phyloP scores from a whole-genome alignment of 116 monocot species.

The Iris pallida region DNA sequence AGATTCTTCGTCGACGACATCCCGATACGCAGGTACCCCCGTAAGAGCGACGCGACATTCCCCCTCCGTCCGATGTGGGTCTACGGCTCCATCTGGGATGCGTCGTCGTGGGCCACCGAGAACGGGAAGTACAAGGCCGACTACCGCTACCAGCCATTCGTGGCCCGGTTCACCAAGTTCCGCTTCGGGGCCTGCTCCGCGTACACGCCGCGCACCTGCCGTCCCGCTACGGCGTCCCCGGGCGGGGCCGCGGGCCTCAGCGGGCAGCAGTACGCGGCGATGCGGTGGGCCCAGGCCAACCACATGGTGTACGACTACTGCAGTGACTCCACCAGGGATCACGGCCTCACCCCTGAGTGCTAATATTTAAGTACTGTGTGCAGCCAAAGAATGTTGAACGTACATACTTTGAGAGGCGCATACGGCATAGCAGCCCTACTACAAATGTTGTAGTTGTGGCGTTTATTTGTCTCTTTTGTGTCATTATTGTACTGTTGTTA shows the following conservation, averaged over 20 bases:
- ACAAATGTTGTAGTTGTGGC: slow-evolving; percentile 31
- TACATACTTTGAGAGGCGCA: not conserved
- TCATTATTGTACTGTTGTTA: too few species aligned
- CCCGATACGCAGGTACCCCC: slow-evolving; percentile 55
- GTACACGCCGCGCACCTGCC: slow-evolving; percentile 30
- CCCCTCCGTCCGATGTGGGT: slow-evolving; percentile 80
- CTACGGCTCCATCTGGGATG: slow-evolving; percentile 94
- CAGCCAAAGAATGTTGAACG: not conserved
- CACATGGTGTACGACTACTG: slow-evolving; percentile 89
- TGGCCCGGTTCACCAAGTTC: slow-evolving; percentile 48
- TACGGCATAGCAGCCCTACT: slow-evolving; percentile 36
- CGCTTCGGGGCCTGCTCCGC: slow-evolving; percentile 44
- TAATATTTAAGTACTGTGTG: not conserved
- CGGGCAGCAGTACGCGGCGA: slow-evolving; percentile 47
- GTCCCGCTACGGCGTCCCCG: slow-evolving; percentile 35
- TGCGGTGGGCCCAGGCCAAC: slow-evolving; percentile 71
- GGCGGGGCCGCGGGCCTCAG: slow-evolving; percentile 35
- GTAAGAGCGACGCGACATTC: slow-evolving; percentile 41
- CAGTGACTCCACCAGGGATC: slow-evolving; percentile 57
- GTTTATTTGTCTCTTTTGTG: slow-evolving; percentile 9
- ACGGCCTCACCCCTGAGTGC: slow-evolving; percentile 77
- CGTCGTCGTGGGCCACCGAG: slow-evolving; percentile 87
- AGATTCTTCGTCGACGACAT: slow-evolving; percentile 87
- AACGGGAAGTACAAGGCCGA: slow-evolving; percentile 67
- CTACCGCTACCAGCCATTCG: slow-evolving; percentile 71